Conservation (phyloP, 768 basidiomycete genomes). For the Kwoniella sp. region DNA sequence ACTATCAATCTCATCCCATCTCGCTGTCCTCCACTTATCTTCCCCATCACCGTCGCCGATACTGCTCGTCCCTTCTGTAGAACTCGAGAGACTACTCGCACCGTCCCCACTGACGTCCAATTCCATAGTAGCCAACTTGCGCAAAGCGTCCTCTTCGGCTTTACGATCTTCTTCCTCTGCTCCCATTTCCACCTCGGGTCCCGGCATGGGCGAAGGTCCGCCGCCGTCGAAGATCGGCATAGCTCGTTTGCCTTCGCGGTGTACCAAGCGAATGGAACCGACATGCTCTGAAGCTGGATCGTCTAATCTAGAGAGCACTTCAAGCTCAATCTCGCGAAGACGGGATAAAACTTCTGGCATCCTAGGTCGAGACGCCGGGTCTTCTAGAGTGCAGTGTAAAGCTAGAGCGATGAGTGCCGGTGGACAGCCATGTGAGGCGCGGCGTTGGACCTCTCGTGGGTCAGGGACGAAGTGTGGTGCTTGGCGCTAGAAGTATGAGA, state of each 20-base stretch:
- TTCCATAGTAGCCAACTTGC: constrained; percentile 35
- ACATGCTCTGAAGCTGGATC: constrained; percentile 70
- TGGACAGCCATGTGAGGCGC: constrained; percentile 76
- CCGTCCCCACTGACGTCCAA: constrained; percentile 42
- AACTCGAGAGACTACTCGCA: constrained; percentile 11
- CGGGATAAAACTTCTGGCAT: constrained; percentile 78
- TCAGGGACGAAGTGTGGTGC: constrained; percentile 82
- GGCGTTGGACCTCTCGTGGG: constrained; percentile 66
- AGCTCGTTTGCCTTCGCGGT: constrained; percentile 61
- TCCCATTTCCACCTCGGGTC: constrained; percentile 13
- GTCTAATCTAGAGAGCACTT: constrained; percentile 69
- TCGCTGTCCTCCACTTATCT: constrained; percentile 54
- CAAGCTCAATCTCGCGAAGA: constrained; percentile 77
- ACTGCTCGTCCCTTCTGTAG: background rate
- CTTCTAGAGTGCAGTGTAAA: constrained; percentile 70
- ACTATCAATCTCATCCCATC: constrained; percentile 51
- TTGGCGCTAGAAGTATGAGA: constrained; percentile 61
- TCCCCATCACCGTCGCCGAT: constrained; percentile 1
- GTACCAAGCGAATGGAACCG: constrained; percentile 82
- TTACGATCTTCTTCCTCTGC: constrained; percentile 34
- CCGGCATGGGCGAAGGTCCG: background rate
- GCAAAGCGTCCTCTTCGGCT: constrained; percentile 47
- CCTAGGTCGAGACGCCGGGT: constrained; percentile 71
- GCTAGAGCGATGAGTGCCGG: constrained; percentile 73
- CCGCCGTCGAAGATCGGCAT: constrained; percentile 43